These are phyloP conservation scores for Chrysochromulina tobinii DNA, from an alignment of 78 protist genomes.

Conservation along the genomic window DNA sequence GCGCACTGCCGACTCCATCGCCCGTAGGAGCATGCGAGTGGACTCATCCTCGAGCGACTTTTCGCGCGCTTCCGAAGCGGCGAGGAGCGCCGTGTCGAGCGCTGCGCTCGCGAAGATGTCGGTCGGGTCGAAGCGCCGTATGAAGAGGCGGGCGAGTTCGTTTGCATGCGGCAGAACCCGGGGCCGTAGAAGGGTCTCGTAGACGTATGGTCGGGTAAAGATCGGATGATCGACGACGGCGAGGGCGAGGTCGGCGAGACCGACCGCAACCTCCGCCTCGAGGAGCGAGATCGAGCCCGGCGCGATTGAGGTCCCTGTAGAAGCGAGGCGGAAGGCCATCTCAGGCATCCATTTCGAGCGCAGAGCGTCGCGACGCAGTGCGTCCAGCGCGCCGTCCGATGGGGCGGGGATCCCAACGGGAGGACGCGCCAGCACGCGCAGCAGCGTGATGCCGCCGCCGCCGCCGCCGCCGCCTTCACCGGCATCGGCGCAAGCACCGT, in stretches of 20 bases:
- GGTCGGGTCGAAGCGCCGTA: background rate
- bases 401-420: too few species aligned
- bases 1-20: background rate
- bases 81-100: too few species aligned
- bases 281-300: background rate
- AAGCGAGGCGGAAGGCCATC: background rate
- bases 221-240: background rate
- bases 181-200: background rate
- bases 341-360: conserved; percentile 6
- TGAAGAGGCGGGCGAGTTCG: background rate
- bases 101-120: background rate
- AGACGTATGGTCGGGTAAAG: background rate
- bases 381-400: background rate
- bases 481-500: too few species aligned
- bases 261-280: background rate
- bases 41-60: background rate
- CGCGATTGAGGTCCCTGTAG: background rate
- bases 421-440: background rate
- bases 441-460: background rate
- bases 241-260: background rate
- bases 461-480: too few species aligned
- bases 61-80: too few species aligned
- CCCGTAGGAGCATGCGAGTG: background rate
- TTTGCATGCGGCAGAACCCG: background rate
- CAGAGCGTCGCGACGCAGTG: background rate